phyloP scores from a whole-genome alignment of 495 filamentous ascomycete genomes.

The Neurospora sp. region DNA sequence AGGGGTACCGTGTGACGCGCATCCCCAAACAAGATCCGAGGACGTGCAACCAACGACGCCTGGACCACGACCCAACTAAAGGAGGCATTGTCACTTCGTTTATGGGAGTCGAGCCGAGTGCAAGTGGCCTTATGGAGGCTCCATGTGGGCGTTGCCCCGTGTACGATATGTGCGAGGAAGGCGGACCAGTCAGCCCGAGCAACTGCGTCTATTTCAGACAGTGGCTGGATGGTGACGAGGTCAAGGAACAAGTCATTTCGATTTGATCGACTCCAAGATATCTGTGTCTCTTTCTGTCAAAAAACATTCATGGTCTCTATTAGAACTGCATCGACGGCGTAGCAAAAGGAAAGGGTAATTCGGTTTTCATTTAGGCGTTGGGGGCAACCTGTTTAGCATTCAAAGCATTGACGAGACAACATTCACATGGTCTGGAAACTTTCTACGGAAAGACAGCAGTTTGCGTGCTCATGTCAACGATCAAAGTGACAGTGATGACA shows the following conservation, averaged over 20 bases:
- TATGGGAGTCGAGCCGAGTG: conserved; percentile 29
- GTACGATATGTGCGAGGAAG: conserved; percentile 83
- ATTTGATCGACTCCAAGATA: neutral
- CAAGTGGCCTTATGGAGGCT: conserved; percentile 66
- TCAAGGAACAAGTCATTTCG: neutral
- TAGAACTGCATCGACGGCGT: neutral
- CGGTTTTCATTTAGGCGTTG: neutral
- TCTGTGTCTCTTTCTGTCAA: neutral
- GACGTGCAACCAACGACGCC: conserved; percentile 21
- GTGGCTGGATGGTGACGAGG: conserved; percentile 48
- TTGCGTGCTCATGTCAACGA: neutral
- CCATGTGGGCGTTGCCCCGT: conserved; percentile 91
- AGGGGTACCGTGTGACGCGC: conserved; percentile 41
- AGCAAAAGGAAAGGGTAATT: neutral
- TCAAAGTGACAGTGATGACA: neutral
- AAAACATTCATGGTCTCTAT: neutral
- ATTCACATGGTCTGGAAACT: neutral
- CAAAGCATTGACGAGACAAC: neutral
- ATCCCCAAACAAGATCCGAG: conserved; percentile 30
- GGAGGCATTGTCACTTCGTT: neutral
- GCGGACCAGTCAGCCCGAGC: conserved; percentile 75
- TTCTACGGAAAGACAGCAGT: neutral
- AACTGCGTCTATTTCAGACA: conserved; percentile 84
- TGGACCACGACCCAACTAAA: conserved; percentile 26
- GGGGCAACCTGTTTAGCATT: neutral